phyloP scores from a whole-genome alignment of 768 basidiomycete genomes.

The button mushroom (Agaricus bisporus) region DNA sequence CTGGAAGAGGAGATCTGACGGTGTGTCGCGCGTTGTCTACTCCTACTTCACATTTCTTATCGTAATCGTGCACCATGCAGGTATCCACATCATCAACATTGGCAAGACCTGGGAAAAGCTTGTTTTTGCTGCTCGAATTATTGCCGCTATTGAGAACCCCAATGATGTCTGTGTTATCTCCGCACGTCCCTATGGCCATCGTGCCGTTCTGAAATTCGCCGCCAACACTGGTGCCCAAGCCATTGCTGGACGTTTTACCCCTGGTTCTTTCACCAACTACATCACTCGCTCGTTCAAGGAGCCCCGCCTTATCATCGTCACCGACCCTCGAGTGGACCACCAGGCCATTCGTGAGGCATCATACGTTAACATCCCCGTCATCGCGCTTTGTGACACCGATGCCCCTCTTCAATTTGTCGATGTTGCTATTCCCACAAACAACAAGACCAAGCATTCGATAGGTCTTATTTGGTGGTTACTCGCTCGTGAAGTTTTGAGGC shows the following conservation, averaged over 20 bases:
- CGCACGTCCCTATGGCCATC: conserved; percentile 97
- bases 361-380: conserved; percentile 99
- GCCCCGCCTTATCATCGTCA: conserved; percentile 96
- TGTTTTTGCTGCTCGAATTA: conserved; percentile 94
- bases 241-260: conserved; percentile 98
- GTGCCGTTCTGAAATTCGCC: conserved; percentile 97
- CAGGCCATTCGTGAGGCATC: conserved; percentile 99
- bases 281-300: conserved; percentile 99
- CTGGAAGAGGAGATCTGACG: conserved; percentile 94
- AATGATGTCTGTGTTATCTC: conserved; percentile 98
- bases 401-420: conserved; percentile 97
- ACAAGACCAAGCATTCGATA: conserved; percentile 96
- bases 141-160: conserved; percentile 97
- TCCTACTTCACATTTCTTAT: conserved; percentile 1
- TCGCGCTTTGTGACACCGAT: conserved; percentile 98
- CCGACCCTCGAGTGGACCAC: conserved; percentile 99
- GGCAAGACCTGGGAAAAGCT: conserved; percentile 99
- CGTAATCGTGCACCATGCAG: conserved; percentile 33
- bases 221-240: conserved; percentile 98
- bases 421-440: conserved; percentile 98
- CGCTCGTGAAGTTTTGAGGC: conserved; percentile 92
- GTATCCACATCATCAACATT: conserved; percentile 95
- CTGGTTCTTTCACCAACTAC: conserved; percentile 99
- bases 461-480: conserved; percentile 98
- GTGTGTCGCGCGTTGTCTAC: conserved; percentile 39